Conservation (phyloP, 768 basidiomycete species). For the Tulasnella sp. region DNA sequence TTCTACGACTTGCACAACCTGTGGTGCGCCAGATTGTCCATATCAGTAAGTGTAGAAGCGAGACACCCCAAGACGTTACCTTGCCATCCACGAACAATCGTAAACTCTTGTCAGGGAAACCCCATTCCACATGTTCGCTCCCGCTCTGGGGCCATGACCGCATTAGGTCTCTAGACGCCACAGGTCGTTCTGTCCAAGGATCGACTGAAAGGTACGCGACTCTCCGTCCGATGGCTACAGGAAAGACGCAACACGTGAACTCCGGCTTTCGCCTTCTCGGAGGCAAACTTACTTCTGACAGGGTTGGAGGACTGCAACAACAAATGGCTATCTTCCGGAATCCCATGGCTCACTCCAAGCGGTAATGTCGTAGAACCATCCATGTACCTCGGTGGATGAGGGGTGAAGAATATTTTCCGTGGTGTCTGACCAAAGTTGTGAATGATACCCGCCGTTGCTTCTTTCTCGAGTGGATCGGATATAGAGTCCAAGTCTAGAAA, state of each 20-base stretch:
- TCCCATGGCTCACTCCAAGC: constrained; percentile 53
- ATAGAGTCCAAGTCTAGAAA: constrained; percentile 69
- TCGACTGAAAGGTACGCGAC: constrained; percentile 46
- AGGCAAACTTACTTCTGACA: constrained; percentile 37
- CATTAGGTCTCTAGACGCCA: constrained; percentile 48
- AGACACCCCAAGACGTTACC: constrained; percentile 27
- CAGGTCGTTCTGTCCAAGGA: constrained; percentile 42
- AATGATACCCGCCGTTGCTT: constrained; percentile 88
- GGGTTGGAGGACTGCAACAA: constrained; percentile 45
- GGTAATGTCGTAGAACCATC: constrained; percentile 65
- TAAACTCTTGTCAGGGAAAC: constrained; percentile 32
- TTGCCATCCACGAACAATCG: constrained; percentile 51
- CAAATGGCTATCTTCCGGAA: constrained; percentile 72
- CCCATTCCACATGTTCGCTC: constrained; percentile 65
- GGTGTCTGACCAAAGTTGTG: constrained; percentile 96
- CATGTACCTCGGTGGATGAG: constrained; percentile 66
- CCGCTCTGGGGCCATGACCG: constrained; percentile 33
- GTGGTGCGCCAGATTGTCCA: not conserved
- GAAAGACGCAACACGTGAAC: not conserved
- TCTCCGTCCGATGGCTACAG: constrained; percentile 31
- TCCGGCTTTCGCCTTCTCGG: not conserved
- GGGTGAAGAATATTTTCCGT: constrained; percentile 59
- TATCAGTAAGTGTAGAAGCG: not conserved
- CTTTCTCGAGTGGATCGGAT: constrained; percentile 71
- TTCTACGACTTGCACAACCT: constrained; percentile 71